These are phyloP conservation scores for Gossypium longicalyx DNA, from an alignment of 345 rosid genomes.

Conservation along the genomic window DNA sequence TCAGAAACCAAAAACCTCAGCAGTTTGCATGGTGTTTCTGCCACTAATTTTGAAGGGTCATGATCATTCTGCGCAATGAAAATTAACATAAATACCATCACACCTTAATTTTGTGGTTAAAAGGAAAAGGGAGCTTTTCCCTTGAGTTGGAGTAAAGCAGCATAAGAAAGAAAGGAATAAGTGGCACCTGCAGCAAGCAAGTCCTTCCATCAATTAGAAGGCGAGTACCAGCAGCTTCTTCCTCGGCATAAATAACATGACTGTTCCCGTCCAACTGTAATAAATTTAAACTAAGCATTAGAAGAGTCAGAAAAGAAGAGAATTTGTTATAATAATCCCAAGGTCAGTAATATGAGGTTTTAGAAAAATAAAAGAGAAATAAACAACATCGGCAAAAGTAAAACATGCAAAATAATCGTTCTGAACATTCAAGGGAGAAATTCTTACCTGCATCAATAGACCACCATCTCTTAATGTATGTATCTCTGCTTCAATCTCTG, in stretches of 20 bases:
- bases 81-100: conserved; percentile 19
- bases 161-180: conserved; percentile 15
- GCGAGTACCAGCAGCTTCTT: conserved; percentile 99
- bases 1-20: conserved; percentile 86
- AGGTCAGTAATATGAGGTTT: neutral
- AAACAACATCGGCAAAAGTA: neutral
- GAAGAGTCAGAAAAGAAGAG: neutral
- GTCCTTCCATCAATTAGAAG: conserved; percentile 99
- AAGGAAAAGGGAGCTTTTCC: neutral
- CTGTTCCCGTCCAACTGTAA: conserved; percentile 96
- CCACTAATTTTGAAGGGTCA: conserved; percentile 94
- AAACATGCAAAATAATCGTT: conserved; percentile 17
- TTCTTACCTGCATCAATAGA: conserved; percentile 92
- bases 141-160: neutral
- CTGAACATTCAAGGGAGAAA: conserved; percentile 11
- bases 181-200: conserved; percentile 81
- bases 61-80: conserved; percentile 72
- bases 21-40: conserved; percentile 99
- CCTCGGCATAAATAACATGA: conserved; percentile 98
- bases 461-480: conserved; percentile 99
- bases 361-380: neutral
- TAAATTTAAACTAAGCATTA: conserved; percentile 13
- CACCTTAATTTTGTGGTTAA: neutral
- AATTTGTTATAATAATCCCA: neutral
- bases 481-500: conserved; percentile 93